Evolutionary conservation across 2,329 filamentous ascomycete genomes (phyloP).

Genomic region (Microcyclosporella mali): DNA sequence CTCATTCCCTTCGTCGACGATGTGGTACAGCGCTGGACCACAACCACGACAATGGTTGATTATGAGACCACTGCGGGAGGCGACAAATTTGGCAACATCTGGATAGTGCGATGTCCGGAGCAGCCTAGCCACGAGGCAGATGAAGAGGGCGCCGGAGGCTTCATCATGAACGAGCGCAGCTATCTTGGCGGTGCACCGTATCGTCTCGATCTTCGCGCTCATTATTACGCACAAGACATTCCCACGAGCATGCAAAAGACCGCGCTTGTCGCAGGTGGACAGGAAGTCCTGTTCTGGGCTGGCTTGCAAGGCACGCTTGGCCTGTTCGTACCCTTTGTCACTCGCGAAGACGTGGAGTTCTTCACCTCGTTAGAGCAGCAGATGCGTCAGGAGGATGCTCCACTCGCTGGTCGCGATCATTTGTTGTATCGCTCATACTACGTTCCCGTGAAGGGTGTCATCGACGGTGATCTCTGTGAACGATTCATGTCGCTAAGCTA

Average conservation of each 20-base stretch:
- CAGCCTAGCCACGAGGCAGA: slow-evolving; percentile 86
- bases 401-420: slow-evolving; percentile 86
- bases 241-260: slow-evolving; percentile 87
- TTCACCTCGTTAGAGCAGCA: slow-evolving; percentile 92
- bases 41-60: slow-evolving; percentile 86
- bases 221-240: slow-evolving; percentile 88
- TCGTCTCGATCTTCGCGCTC: slow-evolving; percentile 74
- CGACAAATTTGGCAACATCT: slow-evolving; percentile 97
- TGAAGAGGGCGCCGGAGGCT: slow-evolving; percentile 82
- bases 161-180: slow-evolving; percentile 81
- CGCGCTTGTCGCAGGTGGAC: slow-evolving; percentile 80
- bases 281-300: slow-evolving; percentile 87
- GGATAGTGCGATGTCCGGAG: slow-evolving; percentile 79
- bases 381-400: slow-evolving; percentile 77
- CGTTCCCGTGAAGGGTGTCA: slow-evolving; percentile 89
- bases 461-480: slow-evolving; percentile 95
- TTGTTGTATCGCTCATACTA: slow-evolving; percentile 95
- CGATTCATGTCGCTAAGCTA: slow-evolving; percentile 74
- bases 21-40: slow-evolving; percentile 82
- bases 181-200: slow-evolving; percentile 89
- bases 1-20: slow-evolving; percentile 93
- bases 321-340: slow-evolving; percentile 84
- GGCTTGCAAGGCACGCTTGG: slow-evolving; percentile 92
- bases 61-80: slow-evolving; percentile 93
- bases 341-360: slow-evolving; percentile 91